phyloP scores from a whole-genome alignment of 306 rosid genomes.

The Quercus engelmannii region DNA sequence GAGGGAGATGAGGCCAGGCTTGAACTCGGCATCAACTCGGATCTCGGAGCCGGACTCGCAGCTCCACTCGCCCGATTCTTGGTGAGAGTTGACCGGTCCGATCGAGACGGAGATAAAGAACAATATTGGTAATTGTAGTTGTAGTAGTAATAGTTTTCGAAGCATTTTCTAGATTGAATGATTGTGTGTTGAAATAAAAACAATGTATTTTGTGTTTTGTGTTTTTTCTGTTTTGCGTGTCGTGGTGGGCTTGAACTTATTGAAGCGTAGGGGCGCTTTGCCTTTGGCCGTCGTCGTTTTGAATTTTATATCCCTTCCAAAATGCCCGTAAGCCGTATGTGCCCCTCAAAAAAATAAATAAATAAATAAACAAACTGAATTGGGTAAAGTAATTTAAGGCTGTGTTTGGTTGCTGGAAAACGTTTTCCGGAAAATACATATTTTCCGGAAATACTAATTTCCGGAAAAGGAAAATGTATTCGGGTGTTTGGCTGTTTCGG shows the following conservation, averaged over 20 bases:
- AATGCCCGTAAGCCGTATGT: background rate
- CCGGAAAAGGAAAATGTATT: no score
- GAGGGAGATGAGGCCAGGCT: conserved; percentile 69
- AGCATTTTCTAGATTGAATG: conserved; percentile 28
- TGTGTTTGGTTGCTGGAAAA: no score
- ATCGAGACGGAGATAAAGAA: conserved; percentile 25
- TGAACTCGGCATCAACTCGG: conserved; percentile 56
- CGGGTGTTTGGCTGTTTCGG: no score
- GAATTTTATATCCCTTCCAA: background rate
- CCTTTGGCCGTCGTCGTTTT: background rate
- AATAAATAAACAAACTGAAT: no score
- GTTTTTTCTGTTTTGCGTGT: background rate
- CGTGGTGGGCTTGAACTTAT: background rate
- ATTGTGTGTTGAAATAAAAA: no score
- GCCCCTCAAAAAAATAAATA: no score
- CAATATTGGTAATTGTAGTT: conserved; percentile 14
- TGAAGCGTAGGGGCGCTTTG: background rate
- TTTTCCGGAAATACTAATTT: no score
- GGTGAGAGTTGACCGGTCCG: conserved; percentile 54
- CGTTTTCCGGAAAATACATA: no score
- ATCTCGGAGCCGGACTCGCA: conserved; percentile 69
- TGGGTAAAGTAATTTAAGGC: no score
- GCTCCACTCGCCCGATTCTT: conserved; percentile 80
- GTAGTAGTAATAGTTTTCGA: conserved; percentile 17
- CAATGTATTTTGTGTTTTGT: background rate